Conservation (phyloP, 192 early-diverging fungal species). For the Gryganskiella cystojenkinii region DNA sequence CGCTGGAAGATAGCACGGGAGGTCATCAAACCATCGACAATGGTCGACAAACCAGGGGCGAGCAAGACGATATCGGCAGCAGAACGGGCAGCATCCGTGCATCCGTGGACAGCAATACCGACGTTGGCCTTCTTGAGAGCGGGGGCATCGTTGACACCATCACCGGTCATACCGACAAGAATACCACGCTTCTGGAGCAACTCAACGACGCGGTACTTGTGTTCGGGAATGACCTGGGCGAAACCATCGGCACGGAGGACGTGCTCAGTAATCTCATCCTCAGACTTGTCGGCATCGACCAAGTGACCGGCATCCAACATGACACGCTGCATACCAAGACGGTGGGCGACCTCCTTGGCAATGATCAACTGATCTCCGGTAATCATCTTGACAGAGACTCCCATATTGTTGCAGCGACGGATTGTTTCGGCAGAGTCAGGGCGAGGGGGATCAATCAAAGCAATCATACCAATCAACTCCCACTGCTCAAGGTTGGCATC, state of each 20-base stretch:
- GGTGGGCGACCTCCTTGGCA: constrained; percentile 84
- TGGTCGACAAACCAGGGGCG: constrained; percentile 84
- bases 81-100: constrained; percentile 95
- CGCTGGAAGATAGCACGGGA: constrained; percentile 91
- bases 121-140: constrained; percentile 98
- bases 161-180: constrained; percentile 95
- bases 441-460: constrained; percentile 82
- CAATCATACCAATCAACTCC: constrained; percentile 85
- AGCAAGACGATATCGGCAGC: constrained; percentile 97
- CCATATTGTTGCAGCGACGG: constrained; percentile 77
- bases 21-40: constrained; percentile 85
- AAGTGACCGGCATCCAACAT: constrained; percentile 88
- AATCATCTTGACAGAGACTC: constrained; percentile 90
- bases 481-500: constrained; percentile 71
- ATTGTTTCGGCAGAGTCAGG: constrained; percentile 87
- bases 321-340: constrained; percentile 86
- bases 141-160: constrained; percentile 98
- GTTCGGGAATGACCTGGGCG: constrained; percentile 97
- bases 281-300: constrained; percentile 77
- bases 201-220: constrained; percentile 98
- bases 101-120: constrained; percentile 95
- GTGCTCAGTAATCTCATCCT: constrained; percentile 87
- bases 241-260: constrained; percentile 93
- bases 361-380: constrained; percentile 91
- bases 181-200: constrained; percentile 87